Conservation (phyloP, 768 basidiomycete genomes). For the Suillus fuscotomentosus region DNA sequence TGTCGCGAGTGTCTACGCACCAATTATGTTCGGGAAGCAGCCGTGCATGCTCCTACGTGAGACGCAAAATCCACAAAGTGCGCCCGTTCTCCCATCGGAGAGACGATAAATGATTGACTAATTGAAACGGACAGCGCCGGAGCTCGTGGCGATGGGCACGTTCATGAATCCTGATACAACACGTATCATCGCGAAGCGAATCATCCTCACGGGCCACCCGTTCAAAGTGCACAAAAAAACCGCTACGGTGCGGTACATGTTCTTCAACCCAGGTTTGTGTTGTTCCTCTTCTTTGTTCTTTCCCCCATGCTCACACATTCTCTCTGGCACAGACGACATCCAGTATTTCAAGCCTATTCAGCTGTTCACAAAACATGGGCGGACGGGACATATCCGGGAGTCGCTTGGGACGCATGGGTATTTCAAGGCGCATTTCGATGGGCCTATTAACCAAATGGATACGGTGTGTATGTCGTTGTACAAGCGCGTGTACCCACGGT, state of each 20-base stretch:
- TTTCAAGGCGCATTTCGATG: conserved; percentile 96
- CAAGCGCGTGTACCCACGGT: conserved; percentile 66
- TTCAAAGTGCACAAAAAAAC: conserved; percentile 97
- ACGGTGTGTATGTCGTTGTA: conserved; percentile 95
- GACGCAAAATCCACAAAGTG: conserved; percentile 65
- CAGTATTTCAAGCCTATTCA: conserved; percentile 87
- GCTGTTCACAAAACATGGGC: conserved; percentile 89
- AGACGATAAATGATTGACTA: conserved; percentile 3
- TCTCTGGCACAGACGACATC: conserved; percentile 63
- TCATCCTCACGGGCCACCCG: conserved; percentile 93
- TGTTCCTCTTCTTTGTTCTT: background rate
- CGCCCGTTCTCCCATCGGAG: conserved; percentile 12
- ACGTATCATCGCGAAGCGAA: conserved; percentile 88
- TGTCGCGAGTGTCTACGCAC: conserved; percentile 88
- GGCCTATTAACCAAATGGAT: conserved; percentile 94
- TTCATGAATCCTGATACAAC: conserved; percentile 90
- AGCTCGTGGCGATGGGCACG: conserved; percentile 84
- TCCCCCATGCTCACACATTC: conserved; percentile 7
- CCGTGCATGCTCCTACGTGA: conserved; percentile 78
- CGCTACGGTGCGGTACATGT: conserved; percentile 97
- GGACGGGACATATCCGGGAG: conserved; percentile 54
- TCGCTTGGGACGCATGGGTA: conserved; percentile 97
- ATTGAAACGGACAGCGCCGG: conserved; percentile 48
- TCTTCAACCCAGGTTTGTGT: conserved; percentile 79
- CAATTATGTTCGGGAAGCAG: conserved; percentile 78